A percentile compares a stretch with the other conserved stretches of the same genome.
Conservation (phyloP, 2,329 filamentous ascomycete genomes). For the Lachnum nothofagi region DNA sequence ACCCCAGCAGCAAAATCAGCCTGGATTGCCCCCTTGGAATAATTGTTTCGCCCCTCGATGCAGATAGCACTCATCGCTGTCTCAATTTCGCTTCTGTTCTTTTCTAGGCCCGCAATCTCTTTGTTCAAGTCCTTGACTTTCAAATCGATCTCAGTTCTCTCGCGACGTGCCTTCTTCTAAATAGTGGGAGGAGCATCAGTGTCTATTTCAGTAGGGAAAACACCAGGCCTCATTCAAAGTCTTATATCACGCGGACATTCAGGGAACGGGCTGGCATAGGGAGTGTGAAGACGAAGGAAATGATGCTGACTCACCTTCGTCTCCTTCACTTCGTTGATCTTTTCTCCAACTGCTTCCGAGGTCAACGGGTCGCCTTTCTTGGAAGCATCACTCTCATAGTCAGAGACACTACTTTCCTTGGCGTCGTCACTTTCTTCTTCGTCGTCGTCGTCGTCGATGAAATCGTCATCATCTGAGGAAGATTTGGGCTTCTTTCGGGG, state of each 20-base stretch:
- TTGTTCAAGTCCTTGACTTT: constrained; percentile 38
- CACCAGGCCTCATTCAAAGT: not conserved
- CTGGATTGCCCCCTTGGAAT: constrained; percentile 50
- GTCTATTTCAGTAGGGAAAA: not conserved
- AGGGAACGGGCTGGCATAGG: not conserved
- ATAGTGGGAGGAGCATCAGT: too few species aligned
- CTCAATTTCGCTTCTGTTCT: constrained; percentile 31
- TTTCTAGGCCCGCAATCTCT: constrained; percentile 32
- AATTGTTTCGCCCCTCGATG: constrained; percentile 52
- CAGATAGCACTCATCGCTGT: constrained; percentile 37
- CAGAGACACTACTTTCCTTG: constrained; percentile 18
- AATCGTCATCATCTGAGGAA: constrained; percentile 26
- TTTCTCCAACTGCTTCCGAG: constrained; percentile 36
- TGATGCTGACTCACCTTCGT: constrained; percentile 28
- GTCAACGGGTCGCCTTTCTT: constrained; percentile 36
- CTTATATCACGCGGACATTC: not conserved
- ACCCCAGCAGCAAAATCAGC: constrained; percentile 56
- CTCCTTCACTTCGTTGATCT: constrained; percentile 40
- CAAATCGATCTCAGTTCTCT: constrained; percentile 26
- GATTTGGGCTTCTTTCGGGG: constrained; percentile 22
- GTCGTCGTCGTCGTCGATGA: constrained; percentile 29
- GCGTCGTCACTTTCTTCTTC: constrained; percentile 26
- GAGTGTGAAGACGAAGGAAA: not conserved
- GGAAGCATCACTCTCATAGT: constrained; percentile 19
- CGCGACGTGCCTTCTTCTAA: constrained; percentile 35